Evolutionary conservation across 805 yeast genomes (phyloP).

Genomic region (Candida loeiensis): DNA sequence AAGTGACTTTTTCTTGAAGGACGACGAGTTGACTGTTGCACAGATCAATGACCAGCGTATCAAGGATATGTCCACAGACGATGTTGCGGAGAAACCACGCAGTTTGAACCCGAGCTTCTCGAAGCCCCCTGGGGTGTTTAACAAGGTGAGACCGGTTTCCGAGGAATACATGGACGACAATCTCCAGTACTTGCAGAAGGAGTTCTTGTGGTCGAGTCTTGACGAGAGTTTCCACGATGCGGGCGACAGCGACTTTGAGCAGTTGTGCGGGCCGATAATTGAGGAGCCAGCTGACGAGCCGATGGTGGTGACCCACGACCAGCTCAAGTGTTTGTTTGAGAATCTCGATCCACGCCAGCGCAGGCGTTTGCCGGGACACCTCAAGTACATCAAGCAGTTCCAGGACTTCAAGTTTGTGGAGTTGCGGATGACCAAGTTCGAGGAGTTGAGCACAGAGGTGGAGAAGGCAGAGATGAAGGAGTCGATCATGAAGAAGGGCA

Average conservation of each 20-base stretch:
- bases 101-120: not conserved
- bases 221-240: conserved; percentile 7
- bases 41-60: conserved; percentile 39
- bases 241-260: conserved; percentile 5
- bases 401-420: conserved; percentile 30
- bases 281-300: conserved; percentile 12
- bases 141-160: conserved; percentile 11
- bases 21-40: conserved; percentile 40
- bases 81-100: not conserved
- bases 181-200: conserved; percentile 25
- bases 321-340: conserved; percentile 23
- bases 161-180: conserved; percentile 34
- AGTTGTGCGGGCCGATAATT: conserved; percentile 4
- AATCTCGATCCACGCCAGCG: conserved; percentile 22
- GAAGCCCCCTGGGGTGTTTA: no score
- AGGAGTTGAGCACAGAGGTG: conserved; percentile 15
- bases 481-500: conserved; percentile 7
- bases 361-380: conserved; percentile 28
- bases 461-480: not conserved
- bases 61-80: conserved; percentile 21
- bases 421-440: conserved; percentile 29
- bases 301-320: conserved; percentile 22
- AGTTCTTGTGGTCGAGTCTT: conserved; percentile 21
- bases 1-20: conserved; percentile 31
- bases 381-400: conserved; percentile 36